These are phyloP conservation scores for Hydnum rufescens DNA, from an alignment of 768 basidiomycete genomes.

Conservation along the genomic window DNA sequence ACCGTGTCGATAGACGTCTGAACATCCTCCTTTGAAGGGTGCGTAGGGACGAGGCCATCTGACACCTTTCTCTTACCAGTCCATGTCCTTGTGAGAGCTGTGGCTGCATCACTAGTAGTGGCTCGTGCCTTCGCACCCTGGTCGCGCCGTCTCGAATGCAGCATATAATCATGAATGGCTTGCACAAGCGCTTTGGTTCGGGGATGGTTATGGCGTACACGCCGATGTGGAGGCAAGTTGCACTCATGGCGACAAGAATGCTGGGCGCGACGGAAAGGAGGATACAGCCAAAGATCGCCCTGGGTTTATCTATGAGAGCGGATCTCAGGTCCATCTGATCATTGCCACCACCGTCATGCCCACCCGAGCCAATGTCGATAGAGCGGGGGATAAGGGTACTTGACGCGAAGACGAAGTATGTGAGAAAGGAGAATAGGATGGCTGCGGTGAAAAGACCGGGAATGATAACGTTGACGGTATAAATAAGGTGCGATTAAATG, in stretches of 20 bases:
- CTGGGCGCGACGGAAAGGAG: constrained; percentile 21
- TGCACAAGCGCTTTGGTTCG: no score
- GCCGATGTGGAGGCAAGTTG: constrained; percentile 10
- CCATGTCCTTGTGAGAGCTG: no score
- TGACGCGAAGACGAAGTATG: background rate
- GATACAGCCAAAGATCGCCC: constrained; percentile 21
- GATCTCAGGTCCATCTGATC: constrained; percentile 4
- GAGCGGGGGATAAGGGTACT: constrained; percentile 4
- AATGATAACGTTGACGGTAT: constrained; percentile 65
- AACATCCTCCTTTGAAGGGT: no score
- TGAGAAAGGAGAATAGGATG: constrained; percentile 15
- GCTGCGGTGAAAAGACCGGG: constrained; percentile 59
- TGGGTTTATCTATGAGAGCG: constrained; percentile 21
- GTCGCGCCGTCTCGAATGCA: no score
- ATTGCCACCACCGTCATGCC: background rate
- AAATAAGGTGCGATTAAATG: constrained; percentile 58
- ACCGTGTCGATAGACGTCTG: no score
- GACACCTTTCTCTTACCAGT: no score
- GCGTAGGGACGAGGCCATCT: no score
- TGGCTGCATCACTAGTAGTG: no score
- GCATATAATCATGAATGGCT: no score
- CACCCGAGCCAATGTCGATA: background rate
- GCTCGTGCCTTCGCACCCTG: no score
- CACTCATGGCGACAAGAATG: constrained; percentile 21
- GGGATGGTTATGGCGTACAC: constrained; percentile 22